Conservation (phyloP, 306 rosid species). For the Citrullus amarus region DNA sequence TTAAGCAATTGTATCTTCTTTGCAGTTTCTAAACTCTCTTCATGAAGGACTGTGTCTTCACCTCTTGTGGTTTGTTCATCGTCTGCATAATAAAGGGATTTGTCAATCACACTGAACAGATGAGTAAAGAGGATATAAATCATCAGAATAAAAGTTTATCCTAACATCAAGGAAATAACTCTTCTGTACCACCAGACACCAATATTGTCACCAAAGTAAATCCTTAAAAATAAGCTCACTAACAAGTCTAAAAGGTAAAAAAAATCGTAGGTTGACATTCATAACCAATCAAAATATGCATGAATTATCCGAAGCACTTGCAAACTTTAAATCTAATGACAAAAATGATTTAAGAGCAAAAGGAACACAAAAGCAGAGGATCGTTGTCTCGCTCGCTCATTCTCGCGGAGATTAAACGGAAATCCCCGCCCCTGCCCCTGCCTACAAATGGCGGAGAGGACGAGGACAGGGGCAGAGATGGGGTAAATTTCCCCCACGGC, state of each 20-base stretch:
- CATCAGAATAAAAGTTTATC: neutral
- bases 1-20: conserved; percentile 45
- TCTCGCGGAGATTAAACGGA: too few relatives aligned
- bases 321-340: neutral
- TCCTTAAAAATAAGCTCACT: neutral
- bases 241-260: neutral
- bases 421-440: too few relatives aligned
- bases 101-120: neutral
- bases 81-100: conserved; percentile 11
- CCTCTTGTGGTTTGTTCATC: conserved; percentile 18
- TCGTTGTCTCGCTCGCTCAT: too few relatives aligned
- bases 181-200: neutral
- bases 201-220: neutral
- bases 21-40: conserved; percentile 36
- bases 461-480: too few relatives aligned
- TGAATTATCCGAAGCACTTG: neutral
- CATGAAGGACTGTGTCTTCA: conserved; percentile 11
- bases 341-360: neutral
- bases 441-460: too few relatives aligned
- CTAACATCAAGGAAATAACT: neutral
- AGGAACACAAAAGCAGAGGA: neutral
- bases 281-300: neutral
- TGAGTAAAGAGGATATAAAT: neutral
- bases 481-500: too few relatives aligned
- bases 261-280: neutral